Base-by-base conservation (phyloP, 345 rosid genomes). In the Citrus australasica region DNA sequence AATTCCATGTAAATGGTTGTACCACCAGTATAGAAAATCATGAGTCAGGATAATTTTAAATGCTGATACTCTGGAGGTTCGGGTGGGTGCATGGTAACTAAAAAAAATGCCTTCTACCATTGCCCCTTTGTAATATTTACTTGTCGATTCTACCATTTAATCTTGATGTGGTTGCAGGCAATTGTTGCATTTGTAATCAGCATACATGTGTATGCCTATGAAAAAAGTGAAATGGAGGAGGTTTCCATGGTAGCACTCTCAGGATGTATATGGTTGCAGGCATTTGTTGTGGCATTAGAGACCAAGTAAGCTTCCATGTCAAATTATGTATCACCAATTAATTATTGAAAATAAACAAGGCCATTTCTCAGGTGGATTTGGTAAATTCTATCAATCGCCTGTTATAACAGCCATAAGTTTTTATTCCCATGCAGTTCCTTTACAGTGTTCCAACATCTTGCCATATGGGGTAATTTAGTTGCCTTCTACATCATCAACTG, bases 261-360 rank as follows among this genome's bases (percentile, higher is more conserved):
- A 17, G 98, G 99, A 79, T 92, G 94, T 83, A 93, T 96, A 83
- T 96, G 99, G 98, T 86, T 96, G 86, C 99, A 96, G 86, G 99
- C 98, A 56, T 94, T 94, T 75, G 98, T 96, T 76, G 94, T 96
- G 78, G 83, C 94, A 71, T 75, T 92, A 62, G 99, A 96, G 89
- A 96, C 99, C 83, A 96, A 91, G 98, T 92, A 92, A 78, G 92
- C 85, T 48, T 79, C 68, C 37, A 2, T 75, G 46, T 62, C 25
- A 46, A 58, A 42, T 28, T 22, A 14, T 55, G 7, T 60, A 24
- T 75, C 32, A 62, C 56, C 21, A 14, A 11, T 3, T 28, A 78
- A 14, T 53, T 67, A 67, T 67, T 51, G 5, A 14, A 14, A 66
- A 35, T 5, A 24, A 35, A 38, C 3, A 7, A 73, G 9, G 65